Base-by-base conservation (phyloP, 257 asterid species). In the Buddleja alternifolia region DNA sequence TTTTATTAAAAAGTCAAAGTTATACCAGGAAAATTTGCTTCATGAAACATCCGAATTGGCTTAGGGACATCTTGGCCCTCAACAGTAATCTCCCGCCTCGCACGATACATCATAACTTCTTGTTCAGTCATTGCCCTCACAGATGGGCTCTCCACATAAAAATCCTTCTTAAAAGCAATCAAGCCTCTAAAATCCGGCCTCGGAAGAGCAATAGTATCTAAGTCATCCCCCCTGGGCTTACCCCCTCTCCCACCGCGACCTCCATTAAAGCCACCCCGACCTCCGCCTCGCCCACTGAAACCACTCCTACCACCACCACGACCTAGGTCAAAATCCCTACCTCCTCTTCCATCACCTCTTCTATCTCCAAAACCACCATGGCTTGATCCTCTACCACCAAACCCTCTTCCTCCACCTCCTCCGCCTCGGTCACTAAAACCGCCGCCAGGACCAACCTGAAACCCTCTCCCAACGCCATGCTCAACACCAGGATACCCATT, bases 1-100 rank as follows among this genome's bases (percentile, higher is more conserved):
- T 60, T 24, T 36, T 29, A 6, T 8, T 10, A 20, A 50, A 58
- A 44, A 36, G 11, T 61, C 40, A 69, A n/a, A 62, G 42, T 10
- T 52, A 53, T 89, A 89, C 98, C 94, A 11, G 98, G 96, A 73
- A 87, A 83, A 63, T 80, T 87, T 19, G 98, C 96, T 75, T 89
- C 98, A 2, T 86, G 86, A 72, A 92, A 89, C 81, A 83, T 72
- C 75, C 88, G 81, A 69, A 92, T 80, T 53, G 98, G 98, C 78
- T 81, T 92, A 50, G 97, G 98, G 10, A 89, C 78, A 74, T 86
- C 96, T 2, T 73, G 80, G 36, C 98, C 98, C 77, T 92, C 88
- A 66, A 89, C 77, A 10, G 94, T 87, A 63, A 92, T 87, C 36
- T 92, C 95, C 37, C 93, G 83, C 24, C 78, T 78, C 15, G 89